phyloP scores from a whole-genome alignment of 2,329 filamentous ascomycete species.

The Colletotrichum sp. region DNA sequence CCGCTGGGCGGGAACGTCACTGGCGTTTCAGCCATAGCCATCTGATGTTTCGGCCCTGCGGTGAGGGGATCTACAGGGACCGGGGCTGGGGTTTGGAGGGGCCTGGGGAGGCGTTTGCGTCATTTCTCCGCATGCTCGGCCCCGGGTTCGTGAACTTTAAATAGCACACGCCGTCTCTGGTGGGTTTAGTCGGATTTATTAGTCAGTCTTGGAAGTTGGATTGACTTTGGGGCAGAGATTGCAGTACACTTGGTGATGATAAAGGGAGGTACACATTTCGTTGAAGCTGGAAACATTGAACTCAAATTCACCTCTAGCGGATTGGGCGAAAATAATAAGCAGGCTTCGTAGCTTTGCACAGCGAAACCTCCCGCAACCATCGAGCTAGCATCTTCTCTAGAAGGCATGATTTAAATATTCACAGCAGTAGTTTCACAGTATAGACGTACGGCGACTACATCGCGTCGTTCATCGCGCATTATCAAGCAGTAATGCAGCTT shows the following conservation, averaged over 20 bases:
- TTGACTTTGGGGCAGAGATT: background rate
- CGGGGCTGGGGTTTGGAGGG: background rate
- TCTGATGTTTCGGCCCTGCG: background rate
- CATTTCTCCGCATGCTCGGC: slow-evolving; percentile 4
- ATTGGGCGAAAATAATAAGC: background rate
- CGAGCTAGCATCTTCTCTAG: too few relatives aligned
- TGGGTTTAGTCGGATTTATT: background rate
- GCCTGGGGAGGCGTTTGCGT: background rate
- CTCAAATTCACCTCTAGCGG: background rate
- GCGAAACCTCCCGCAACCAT: too few relatives aligned
- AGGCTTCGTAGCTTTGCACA: too few relatives aligned
- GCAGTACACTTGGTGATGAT: fast-evolving
- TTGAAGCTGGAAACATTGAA: too few relatives aligned
- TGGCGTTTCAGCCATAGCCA: slow-evolving; percentile 11
- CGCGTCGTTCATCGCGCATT: too few relatives aligned
- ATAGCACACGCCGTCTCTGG: background rate
- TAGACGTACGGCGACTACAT: too few relatives aligned
- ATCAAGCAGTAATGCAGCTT: too few relatives aligned
- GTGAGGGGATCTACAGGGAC: background rate
- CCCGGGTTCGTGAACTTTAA: background rate
- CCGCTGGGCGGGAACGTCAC: background rate
- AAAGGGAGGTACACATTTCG: background rate
- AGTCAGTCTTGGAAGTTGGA: background rate
- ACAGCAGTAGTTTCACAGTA: too few relatives aligned
- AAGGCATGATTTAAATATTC: too few relatives aligned